These are phyloP conservation scores for Tolypocladium capitatum DNA, from an alignment of 2,329 filamentous ascomycete genomes.

Conservation along the genomic window DNA sequence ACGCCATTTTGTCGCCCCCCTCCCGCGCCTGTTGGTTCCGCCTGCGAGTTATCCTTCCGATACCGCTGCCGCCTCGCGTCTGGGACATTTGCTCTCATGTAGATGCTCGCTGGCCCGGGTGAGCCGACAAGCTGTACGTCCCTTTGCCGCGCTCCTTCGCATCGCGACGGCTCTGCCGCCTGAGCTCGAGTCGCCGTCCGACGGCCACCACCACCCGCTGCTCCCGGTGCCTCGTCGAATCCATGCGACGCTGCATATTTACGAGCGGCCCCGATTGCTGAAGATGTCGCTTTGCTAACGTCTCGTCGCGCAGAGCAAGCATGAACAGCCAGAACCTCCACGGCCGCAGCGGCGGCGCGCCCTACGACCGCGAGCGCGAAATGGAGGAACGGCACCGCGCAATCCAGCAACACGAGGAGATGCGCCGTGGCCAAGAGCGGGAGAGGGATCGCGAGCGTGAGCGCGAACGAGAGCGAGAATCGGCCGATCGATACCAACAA, in stretches of 20 bases:
- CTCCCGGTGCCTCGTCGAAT: background rate
- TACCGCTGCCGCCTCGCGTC: background rate
- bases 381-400: constrained; percentile 35
- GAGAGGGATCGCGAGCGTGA: constrained; percentile 56
- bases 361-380: constrained; percentile 35
- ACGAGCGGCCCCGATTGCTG: background rate
- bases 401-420: constrained; percentile 33
- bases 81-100: constrained; percentile 19
- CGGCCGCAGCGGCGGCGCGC: constrained; percentile 23
- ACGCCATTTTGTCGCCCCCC: background rate
- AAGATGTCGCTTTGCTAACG: background rate
- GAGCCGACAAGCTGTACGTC: constrained; percentile 22
- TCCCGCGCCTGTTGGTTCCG: background rate
- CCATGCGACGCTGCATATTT: background rate
- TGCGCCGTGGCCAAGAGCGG: constrained; percentile 32
- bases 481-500: constrained; percentile 54
- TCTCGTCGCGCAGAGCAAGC: constrained; percentile 7
- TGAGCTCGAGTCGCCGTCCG: background rate
- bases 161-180: constrained; percentile 8
- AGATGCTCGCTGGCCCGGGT: constrained; percentile 18
- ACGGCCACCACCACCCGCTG: background rate
- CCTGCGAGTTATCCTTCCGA: background rate
- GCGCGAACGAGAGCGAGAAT: constrained; percentile 46
- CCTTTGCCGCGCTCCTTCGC: constrained; percentile 6
- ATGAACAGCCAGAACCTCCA: constrained; percentile 37